A percentile compares a stretch with the other conserved stretches of the same genome.
phyloP scores from a whole-genome alignment of 495 filamentous ascomycete genomes.

The Penicillium robsamsonii region DNA sequence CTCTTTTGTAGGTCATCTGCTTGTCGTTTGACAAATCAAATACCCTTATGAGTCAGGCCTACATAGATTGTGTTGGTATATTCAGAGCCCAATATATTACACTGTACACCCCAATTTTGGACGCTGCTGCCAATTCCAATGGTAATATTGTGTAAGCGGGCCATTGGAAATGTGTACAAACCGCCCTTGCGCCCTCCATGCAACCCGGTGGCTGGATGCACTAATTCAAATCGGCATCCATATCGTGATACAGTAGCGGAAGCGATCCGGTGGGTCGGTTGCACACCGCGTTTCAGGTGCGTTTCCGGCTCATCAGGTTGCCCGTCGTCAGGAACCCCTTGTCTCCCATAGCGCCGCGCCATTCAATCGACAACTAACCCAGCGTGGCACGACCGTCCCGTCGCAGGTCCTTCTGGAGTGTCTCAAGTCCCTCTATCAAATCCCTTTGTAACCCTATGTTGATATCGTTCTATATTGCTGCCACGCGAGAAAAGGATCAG shows the following conservation, averaged over 20 bases:
- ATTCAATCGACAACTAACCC: conserved; percentile 81
- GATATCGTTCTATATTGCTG: too few relatives aligned
- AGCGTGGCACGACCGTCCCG: conserved; percentile 64
- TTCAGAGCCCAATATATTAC: not conserved
- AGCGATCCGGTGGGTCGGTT: conserved; percentile 1
- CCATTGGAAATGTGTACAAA: not conserved
- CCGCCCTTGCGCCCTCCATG: conserved; percentile 13
- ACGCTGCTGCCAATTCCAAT: conserved; percentile 2
- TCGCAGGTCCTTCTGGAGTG: conserved; percentile 48
- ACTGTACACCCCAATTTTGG: not conserved
- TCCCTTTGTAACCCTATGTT: too few relatives aligned
- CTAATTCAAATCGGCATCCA: conserved; percentile 14
- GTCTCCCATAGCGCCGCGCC: conserved; percentile 88
- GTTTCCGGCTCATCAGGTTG: conserved; percentile 65
- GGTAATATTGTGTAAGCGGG: conserved; percentile 8
- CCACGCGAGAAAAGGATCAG: too few relatives aligned
- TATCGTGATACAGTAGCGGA: conserved; percentile 15
- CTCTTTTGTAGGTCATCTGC: conserved; percentile 34
- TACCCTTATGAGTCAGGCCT: not conserved
- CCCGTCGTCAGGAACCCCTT: conserved; percentile 83
- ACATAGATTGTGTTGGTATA: not conserved
- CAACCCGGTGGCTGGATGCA: conserved; percentile 21
- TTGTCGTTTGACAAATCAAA: conserved; percentile 2
- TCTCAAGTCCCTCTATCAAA: conserved; percentile 48
- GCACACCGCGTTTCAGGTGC: conserved; percentile 37